Evolutionary conservation across 1,139 yeast species (phyloP).

Genomic region (Hyphopichia wangnamkhiaoensis): DNA sequence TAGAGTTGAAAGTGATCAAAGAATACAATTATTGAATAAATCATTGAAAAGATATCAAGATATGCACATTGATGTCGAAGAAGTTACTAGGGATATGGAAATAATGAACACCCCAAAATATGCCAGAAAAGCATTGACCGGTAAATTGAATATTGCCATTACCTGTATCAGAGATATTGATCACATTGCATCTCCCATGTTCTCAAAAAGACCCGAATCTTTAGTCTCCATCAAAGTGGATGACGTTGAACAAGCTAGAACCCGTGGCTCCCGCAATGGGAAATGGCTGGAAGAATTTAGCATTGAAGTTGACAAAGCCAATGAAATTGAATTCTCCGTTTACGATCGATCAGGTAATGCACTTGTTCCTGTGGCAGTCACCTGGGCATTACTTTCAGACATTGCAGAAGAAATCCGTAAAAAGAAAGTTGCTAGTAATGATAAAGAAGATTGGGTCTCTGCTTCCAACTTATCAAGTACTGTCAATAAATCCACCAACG

Average conservation of each 20-base stretch:
- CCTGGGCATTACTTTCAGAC: conserved; percentile 89
- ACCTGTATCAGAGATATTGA: conserved; percentile 86
- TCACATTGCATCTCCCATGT: conserved; percentile 81
- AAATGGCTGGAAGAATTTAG: conserved; percentile 84
- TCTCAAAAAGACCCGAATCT: conserved; percentile 80
- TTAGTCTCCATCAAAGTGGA: conserved; percentile 78
- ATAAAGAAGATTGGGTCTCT: conserved; percentile 84
- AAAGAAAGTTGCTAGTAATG: conserved; percentile 72
- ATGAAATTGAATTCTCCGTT: conserved; percentile 85
- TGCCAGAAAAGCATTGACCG: conserved; percentile 81
- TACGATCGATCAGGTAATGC: conserved; percentile 74
- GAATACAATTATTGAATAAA: conserved; percentile 80
- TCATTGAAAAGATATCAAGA: conserved; percentile 86
- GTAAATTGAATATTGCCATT: conserved; percentile 69
- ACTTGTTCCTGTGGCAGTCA: conserved; percentile 84
- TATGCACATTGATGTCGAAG: conserved; percentile 74
- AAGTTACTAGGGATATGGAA: conserved; percentile 63
- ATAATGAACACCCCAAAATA: conserved; percentile 66
- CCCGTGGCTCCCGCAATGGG: conserved; percentile 74
- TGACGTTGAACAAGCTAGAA: conserved; percentile 77
- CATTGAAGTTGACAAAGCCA: conserved; percentile 82
- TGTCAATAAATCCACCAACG: conserved; percentile 42
- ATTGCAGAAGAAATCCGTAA: conserved; percentile 93
- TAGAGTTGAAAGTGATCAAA: conserved; percentile 77
- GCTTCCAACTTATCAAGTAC: conserved; percentile 57